Evolutionary conservation across 805 yeast genomes (phyloP), one percentile per base, ranked within the genome.

Genomic region (Ogataea paradorogensis): DNA sequence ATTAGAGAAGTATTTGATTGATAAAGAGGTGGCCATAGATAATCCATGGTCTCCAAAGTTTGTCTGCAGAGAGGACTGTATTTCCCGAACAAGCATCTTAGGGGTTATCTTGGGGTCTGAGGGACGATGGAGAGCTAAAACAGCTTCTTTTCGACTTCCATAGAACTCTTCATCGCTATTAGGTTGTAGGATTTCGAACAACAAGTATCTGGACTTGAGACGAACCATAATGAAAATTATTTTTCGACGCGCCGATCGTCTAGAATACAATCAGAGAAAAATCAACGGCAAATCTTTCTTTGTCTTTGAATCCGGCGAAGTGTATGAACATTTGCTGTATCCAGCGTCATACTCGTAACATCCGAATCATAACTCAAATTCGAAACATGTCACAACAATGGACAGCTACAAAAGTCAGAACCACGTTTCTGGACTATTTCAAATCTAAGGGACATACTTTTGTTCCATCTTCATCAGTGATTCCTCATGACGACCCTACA

Each of bases 401-500:
- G 80, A 66, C 75, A 13, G 78, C 80, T 36, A 33, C 66, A 10
- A 69, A 64, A 31, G 80, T 67, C 33, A 87, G 99, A 69, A 65
- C 73, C 46, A 87, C 98, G 28, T 93, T 87, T 63, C 70, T 93
- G 58, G 84, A 89, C 51, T 91, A 69, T 61, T 93, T 93, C 67
- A 74, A 76, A 51, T 67, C 74, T 32, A 66, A 67, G 33, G 73
- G 71, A 7, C 99, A 93, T 63, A 82, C 80, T 2, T 89, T 76
- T 62, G 90, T 93, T 33, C 88, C 96, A 15, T 84, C 95, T 0
- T 89, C 98, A 2, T 86, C 96, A 0, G 98, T 91, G 21, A 82
- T 93, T 45, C 99, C 99, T 38, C 95, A 84, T 63, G 97, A 93
- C 69, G 99, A 93, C 62, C 99, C 99, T 37, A 91, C 98, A 18